Conservation (phyloP, 129 eudicot species). For the Scalesia atractyloides region DNA sequence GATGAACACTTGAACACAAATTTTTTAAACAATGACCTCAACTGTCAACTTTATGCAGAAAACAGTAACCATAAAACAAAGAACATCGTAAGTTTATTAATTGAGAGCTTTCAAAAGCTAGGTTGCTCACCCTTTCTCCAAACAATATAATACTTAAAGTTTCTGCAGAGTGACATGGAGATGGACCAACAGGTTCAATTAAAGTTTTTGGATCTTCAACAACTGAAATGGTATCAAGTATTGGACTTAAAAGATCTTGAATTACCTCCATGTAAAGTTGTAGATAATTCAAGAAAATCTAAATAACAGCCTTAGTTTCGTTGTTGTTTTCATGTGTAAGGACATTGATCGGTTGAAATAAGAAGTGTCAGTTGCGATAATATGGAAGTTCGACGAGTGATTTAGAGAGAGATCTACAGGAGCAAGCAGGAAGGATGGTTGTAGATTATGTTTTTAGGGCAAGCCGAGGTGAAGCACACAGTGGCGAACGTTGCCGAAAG, state of each 20-base stretch:
- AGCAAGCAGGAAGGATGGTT: no score
- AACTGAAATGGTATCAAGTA: conserved; percentile 86
- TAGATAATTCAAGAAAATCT: conserved; percentile 23
- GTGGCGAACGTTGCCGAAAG: no score
- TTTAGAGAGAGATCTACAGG: no score
- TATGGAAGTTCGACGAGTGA: no score
- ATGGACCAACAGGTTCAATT: conserved; percentile 90
- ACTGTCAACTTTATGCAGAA: conserved; percentile 6
- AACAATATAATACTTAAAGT: no score
- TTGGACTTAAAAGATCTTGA: conserved; percentile 92
- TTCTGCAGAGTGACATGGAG: no score
- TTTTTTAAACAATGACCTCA: conserved; percentile 12
- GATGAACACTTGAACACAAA: background rate
- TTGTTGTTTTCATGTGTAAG: background rate
- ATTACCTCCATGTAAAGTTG: conserved; percentile 97
- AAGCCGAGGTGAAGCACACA: no score
- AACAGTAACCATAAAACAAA: background rate
- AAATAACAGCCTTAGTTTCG: background rate
- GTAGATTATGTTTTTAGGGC: no score
- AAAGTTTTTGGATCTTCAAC: conserved; percentile 93
- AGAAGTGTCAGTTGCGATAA: no score
- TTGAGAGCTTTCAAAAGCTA: conserved; percentile 9
- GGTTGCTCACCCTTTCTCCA: no score
- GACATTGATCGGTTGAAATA: no score
- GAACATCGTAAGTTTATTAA: background rate